Base-by-base conservation (phyloP, 75 land plant species). In the Selaginella tamariscina region DNA sequence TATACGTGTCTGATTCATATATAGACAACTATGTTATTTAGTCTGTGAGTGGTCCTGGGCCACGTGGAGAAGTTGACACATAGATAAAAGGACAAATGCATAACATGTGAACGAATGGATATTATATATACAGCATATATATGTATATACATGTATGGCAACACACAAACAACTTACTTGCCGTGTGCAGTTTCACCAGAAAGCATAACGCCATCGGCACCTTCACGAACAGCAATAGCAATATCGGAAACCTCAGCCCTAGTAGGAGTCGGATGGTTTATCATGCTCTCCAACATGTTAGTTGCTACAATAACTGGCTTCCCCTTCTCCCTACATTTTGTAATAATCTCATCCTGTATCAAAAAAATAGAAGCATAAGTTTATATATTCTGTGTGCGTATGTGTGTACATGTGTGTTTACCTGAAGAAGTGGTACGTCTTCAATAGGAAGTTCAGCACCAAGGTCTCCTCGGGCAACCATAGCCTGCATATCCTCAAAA, bases 271-370 rank as follows among this genome's bases (percentile, higher is more conserved):
- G 62, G 62, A 27, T 26, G 62, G 26, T 59, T 59, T 23, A 59
- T 59, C 62, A 59, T 59, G 62, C 62, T 59, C 62, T 59, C 62
- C n/a, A 59, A 27, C 62, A 59, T 59, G 26, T 59, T 59, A n/a
- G 62, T 59, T n/a, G 62, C 62, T n/a, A 59, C 62, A 23, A 59
- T 59, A 21, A 59, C 62, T 23, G 62, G 62, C 62, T 59, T 59
- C 5, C 62, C 62, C n/a, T 23, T 23, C 24, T 26, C 26, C 21
- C 62, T 5, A 23, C 62, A 59, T 9, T 21, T 23, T 5, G 27
- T 59, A 59, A 59, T 26, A 59, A 59, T 59, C 26, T 59, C 62
- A 23, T 59, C 62, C 62, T 59, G 26, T 9, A 8, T 15, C 11
- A 39, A 39, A 23, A 59, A 27, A 21, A 59, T n/a, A 23, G 26